Conservation (phyloP, 352 stramenopile species). For the Globisporangium barbulae region DNA sequence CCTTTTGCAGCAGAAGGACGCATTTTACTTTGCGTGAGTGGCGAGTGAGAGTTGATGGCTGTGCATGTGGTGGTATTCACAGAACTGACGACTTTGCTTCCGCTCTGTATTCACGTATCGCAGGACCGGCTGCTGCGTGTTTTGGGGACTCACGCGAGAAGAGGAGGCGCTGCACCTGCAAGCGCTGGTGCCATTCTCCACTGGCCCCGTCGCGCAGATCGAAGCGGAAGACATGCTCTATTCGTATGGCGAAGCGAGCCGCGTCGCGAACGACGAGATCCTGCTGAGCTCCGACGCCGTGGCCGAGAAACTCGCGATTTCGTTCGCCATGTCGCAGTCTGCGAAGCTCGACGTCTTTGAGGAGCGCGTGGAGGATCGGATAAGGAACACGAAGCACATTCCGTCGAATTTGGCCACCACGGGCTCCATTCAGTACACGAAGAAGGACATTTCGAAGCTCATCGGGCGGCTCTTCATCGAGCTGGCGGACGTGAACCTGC, state of each 20-base stretch:
- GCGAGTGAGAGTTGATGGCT: conserved; percentile 2
- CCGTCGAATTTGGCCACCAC: conserved; percentile 80
- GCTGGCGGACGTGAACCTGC: conserved; percentile 89
- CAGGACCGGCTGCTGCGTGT: conserved; percentile 69
- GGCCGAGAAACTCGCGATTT: conserved; percentile 89
- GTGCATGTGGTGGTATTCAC: neutral
- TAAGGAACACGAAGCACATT: conserved; percentile 83
- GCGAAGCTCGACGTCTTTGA: conserved; percentile 92
- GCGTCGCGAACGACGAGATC: conserved; percentile 82
- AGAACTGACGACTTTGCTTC: too few species aligned
- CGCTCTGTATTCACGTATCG: too few species aligned
- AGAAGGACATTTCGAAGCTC: conserved; percentile 88
- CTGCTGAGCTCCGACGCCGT: conserved; percentile 58
- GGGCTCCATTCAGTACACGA: conserved; percentile 88
- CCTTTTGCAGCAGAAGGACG: conserved; percentile 48
- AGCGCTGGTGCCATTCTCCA: conserved; percentile 52
- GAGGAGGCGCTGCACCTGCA: conserved; percentile 51
- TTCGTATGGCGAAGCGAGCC: conserved; percentile 43
- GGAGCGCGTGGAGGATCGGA: conserved; percentile 79
- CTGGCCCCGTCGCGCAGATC: conserved; percentile 37
- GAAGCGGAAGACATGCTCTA: conserved; percentile 67
- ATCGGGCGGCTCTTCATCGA: conserved; percentile 90
- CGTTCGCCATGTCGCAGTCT: conserved; percentile 91
- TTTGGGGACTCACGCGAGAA: conserved; percentile 59
- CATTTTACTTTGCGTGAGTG: conserved; percentile 65